Evolutionary conservation across 352 stramenopile genomes (phyloP).

Genomic region (Paralagenidium karlingii): DNA sequence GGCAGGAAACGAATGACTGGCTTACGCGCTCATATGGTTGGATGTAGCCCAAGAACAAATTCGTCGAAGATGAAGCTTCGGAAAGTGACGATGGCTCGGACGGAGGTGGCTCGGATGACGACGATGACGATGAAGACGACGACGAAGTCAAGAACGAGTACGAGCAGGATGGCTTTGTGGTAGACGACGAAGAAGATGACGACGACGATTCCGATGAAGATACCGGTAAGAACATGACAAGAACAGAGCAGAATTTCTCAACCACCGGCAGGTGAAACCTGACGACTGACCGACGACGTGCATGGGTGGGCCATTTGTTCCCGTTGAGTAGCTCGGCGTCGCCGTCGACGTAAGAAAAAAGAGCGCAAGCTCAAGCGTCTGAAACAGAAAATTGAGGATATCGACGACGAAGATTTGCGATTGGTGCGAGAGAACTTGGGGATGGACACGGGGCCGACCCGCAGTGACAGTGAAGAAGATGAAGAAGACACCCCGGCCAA

Average conservation of each 20-base stretch:
- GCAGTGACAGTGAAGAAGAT: slow-evolving; percentile 49
- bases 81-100: slow-evolving; percentile 63
- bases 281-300: too few relatives aligned
- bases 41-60: slow-evolving; percentile 68
- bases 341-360: slow-evolving; percentile 69
- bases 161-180: slow-evolving; percentile 82
- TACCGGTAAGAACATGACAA: slow-evolving; percentile 22
- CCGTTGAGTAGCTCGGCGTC: slow-evolving; percentile 26
- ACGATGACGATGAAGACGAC: slow-evolving; percentile 75
- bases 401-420: slow-evolving; percentile 82
- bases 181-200: slow-evolving; percentile 60
- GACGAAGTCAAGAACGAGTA: slow-evolving; percentile 82
- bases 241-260: background rate
- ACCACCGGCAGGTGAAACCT: too few relatives aligned
- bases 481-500: slow-evolving; percentile 52
- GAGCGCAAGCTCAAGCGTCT: slow-evolving; percentile 79
- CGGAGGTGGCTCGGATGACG: slow-evolving; percentile 41
- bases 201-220: slow-evolving; percentile 56
- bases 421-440: slow-evolving; percentile 84
- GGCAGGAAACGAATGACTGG: too few relatives aligned
- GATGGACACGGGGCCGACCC: slow-evolving; percentile 63
- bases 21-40: too few relatives aligned
- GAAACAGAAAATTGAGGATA: slow-evolving; percentile 81
- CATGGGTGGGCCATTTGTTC: slow-evolving; percentile 4
- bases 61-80: slow-evolving; percentile 83